These are phyloP conservation scores for Torulaspora pretoriensis DNA, from an alignment of 1,139 yeast genomes.

Conservation along the genomic window DNA sequence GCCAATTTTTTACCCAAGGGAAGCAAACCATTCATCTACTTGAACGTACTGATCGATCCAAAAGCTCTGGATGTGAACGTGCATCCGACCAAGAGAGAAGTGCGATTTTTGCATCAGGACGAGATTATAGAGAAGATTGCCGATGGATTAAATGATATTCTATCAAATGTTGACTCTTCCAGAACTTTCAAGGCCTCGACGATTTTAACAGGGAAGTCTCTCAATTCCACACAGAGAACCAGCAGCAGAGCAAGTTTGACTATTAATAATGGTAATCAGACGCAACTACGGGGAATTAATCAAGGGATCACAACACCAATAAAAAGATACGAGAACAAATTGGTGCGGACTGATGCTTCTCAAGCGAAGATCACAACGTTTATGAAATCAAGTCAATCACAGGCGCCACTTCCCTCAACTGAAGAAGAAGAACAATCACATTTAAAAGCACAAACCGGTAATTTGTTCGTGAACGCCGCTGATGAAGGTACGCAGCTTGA, in stretches of 20 bases:
- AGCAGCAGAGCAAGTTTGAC: conserved; percentile 7
- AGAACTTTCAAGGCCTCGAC: conserved; percentile 68
- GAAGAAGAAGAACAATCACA: not conserved
- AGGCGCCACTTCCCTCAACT: not conserved
- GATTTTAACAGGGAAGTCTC: conserved; percentile 16
- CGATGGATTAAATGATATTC: conserved; percentile 44
- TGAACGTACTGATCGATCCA: conserved; percentile 63
- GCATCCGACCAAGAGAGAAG: conserved; percentile 95
- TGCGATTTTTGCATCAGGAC: conserved; percentile 77
- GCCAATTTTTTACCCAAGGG: conserved; percentile 74
- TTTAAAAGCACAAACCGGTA: not conserved
- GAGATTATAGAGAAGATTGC: conserved; percentile 70
- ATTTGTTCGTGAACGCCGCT: not conserved
- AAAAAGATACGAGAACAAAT: conserved; percentile 52
- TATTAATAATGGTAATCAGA: conserved; percentile 2
- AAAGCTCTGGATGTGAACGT: conserved; percentile 82
- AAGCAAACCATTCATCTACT: conserved; percentile 69
- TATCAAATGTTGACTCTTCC: conserved; percentile 62
- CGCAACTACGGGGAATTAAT: conserved; percentile 20
- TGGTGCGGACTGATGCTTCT: conserved; percentile 70
- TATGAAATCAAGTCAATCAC: conserved; percentile 29
- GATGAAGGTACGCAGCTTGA: conserved; percentile 2
- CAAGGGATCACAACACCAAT: conserved; percentile 20
- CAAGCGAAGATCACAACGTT: conserved; percentile 56
- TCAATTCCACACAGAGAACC: conserved; percentile 7